Conservation (phyloP, 2,329 filamentous ascomycete species). For the Emergomyces pasteurianus region DNA sequence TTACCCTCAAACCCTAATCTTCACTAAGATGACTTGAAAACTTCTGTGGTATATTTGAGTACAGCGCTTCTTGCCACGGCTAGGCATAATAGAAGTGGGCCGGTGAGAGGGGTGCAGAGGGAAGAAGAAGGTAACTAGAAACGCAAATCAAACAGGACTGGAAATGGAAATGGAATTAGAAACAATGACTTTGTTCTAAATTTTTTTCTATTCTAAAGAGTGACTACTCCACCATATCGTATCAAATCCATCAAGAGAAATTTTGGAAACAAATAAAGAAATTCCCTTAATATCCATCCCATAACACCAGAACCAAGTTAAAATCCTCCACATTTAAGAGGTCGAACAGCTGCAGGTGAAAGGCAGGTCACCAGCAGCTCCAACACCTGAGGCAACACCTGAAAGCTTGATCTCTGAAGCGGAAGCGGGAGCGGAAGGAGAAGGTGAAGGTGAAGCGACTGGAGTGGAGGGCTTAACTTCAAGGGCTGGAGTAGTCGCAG, state of each 20-base stretch:
- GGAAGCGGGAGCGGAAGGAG: neutral
- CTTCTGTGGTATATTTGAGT: neutral
- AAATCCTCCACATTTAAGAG: neutral
- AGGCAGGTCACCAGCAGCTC: neutral
- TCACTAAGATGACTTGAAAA: neutral
- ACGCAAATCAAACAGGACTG: neutral
- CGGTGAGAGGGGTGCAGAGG: neutral
- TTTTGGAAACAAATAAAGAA: neutral
- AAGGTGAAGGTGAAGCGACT: neutral
- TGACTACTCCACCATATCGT: neutral
- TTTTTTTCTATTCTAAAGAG: neutral
- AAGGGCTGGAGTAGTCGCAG: neutral
- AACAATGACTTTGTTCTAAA: neutral
- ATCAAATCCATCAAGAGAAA: neutral
- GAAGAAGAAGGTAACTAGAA: neutral
- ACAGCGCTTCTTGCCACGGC: neutral
- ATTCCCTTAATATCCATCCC: neutral
- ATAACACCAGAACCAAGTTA: neutral
- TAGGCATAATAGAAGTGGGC: neutral
- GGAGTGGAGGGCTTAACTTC: neutral
- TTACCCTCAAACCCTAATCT: neutral
- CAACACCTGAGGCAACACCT: neutral
- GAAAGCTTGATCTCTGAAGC: neutral
- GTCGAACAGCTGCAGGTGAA: neutral
- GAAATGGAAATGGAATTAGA: neutral